Conservation (phyloP, 106 monocot genomes). For the Apostasia shenzhenica region DNA sequence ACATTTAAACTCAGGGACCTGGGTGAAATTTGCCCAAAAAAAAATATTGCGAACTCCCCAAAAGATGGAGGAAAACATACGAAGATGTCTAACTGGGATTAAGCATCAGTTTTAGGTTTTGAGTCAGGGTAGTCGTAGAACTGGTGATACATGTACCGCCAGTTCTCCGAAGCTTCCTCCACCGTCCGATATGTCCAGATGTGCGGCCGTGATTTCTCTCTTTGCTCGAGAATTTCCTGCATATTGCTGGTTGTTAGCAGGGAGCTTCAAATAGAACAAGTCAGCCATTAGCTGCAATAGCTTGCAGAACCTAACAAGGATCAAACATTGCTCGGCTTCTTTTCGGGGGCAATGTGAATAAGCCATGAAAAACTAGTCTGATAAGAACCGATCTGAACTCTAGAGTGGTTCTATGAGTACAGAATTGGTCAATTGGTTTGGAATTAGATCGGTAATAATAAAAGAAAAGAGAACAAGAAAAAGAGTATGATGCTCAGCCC, state of each 20-base stretch:
- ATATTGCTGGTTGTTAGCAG: neutral
- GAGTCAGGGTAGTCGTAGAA: slow-evolving; percentile 7
- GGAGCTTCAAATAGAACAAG: neutral
- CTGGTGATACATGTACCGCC: slow-evolving; percentile 63
- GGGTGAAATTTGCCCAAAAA: no score
- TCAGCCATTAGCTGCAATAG: neutral
- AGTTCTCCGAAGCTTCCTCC: slow-evolving; percentile 80
- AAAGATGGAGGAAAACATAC: no score
- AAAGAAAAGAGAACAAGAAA: no score
- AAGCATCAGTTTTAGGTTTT: slow-evolving; percentile 12
- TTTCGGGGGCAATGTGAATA: no score
- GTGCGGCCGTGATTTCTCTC: slow-evolving; percentile 65
- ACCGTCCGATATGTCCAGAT: slow-evolving; percentile 84
- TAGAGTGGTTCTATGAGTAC: no score
- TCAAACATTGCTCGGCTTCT: neutral
- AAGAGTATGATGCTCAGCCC: no score
- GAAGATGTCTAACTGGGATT: neutral
- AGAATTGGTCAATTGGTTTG: no score
- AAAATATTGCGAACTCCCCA: no score
- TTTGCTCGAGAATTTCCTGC: slow-evolving; percentile 66
- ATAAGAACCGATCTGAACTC: no score
- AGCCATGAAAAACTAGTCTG: no score
- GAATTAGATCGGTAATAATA: no score
- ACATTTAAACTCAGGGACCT: no score
- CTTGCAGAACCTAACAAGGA: neutral